phyloP scores from a whole-genome alignment of 1,284 basidiomycete species.

The Peniophora sp. region DNA sequence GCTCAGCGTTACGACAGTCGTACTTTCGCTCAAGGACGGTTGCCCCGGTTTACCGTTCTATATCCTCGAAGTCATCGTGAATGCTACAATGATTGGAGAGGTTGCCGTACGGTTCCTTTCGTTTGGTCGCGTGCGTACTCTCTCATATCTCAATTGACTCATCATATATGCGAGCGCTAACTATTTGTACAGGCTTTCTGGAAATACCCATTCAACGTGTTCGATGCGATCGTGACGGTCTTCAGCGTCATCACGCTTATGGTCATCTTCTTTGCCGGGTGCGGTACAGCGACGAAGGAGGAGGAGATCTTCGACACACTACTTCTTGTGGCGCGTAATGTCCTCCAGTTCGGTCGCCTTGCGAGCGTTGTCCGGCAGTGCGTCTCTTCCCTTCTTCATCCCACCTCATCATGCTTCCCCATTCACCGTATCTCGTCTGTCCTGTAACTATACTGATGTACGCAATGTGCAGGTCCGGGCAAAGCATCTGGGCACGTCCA shows the following conservation, averaged over 20 bases:
- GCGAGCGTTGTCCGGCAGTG: constrained; percentile 88
- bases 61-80: constrained; percentile 86
- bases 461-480: constrained; percentile 64
- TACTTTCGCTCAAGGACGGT: constrained; percentile 75
- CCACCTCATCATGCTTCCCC: background rate
- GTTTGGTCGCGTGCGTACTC: constrained; percentile 70
- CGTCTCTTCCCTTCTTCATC: constrained; percentile 19
- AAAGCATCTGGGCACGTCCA: constrained; percentile 87
- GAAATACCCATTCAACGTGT: constrained; percentile 83
- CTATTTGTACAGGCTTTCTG: constrained; percentile 77
- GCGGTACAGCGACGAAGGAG: constrained; percentile 70
- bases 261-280: constrained; percentile 77
- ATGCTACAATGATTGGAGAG: constrained; percentile 87
- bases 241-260: constrained; percentile 86
- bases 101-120: constrained; percentile 85
- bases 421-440: background rate
- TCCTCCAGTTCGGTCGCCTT: constrained; percentile 84
- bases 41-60: constrained; percentile 82
- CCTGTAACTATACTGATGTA: background rate
- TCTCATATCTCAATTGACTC: background rate
- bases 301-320: constrained; percentile 90
- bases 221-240: constrained; percentile 78
- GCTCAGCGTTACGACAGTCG: constrained; percentile 83
- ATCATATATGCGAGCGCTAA: constrained; percentile 3
- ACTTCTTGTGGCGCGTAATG: constrained; percentile 82